Base-by-base conservation (phyloP, 306 rosid genomes). In the Abrus precatorius region DNA sequence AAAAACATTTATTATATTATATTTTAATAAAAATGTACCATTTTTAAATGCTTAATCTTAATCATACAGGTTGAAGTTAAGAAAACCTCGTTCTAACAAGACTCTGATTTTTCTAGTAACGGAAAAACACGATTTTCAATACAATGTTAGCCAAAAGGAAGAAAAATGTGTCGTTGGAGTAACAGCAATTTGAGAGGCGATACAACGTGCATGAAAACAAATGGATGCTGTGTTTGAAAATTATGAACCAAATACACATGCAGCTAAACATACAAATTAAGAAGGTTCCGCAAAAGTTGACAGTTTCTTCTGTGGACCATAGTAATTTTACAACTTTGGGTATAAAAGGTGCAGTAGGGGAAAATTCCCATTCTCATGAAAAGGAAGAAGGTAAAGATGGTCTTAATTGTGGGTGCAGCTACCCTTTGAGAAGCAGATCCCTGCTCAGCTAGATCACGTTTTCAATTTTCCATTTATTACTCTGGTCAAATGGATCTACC, bases 381-480 rank as follows among this genome's bases (percentile, higher is more conserved):
- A 52, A 49, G 28, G 7, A n/a, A 12, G 27, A 5, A 8, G 70
- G 61, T 52, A 47, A 30, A n/a, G 20, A 75, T 47, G 1, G 70
- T 75, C 67, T 75, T 74, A 44, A 75, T 29, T 65, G 47, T 36
- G 20, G 67, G 38, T 69, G 28, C 43, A 77, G 43, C 72, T 50
- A 27, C 57, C 34, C 14, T 38, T 49, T 30, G 43, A 66, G 7
- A 38, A 40, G 47, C 47, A 41, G 67, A 53, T 32, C 50, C 45
- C 20, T 20, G 1, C 33, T 77, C 57, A 65, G 74, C 11, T 36
- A 11, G 74, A 50, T 47, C 29, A 52, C 45, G 30, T 45, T 53
- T 65, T 77, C 36, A 77, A 34, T 77, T 77, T 77, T 53, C 56
- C 67, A 78, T 68, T 68, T 56, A 78, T 32, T 68, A n/a, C 70